Conservation (phyloP, 2,329 filamentous ascomycete genomes). For the Westerdykella aurantiaca region DNA sequence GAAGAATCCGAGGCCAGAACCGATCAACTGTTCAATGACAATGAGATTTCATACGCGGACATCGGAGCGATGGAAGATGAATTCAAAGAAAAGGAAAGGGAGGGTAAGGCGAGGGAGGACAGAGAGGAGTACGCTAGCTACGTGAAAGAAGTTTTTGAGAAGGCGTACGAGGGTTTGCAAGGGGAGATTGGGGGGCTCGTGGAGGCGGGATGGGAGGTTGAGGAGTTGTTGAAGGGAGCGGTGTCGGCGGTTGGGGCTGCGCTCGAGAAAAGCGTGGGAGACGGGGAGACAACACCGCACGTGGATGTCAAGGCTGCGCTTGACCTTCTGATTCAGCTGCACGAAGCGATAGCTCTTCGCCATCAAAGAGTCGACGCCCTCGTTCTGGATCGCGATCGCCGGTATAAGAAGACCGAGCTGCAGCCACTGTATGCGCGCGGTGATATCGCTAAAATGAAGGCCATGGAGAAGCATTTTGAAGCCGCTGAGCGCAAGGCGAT, state of each 20-base stretch:
- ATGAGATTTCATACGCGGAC: slow-evolving; percentile 54
- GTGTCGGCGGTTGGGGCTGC: slow-evolving; percentile 16
- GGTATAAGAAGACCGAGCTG: slow-evolving; percentile 51
- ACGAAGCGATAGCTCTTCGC: slow-evolving; percentile 45
- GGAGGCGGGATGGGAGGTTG: slow-evolving; percentile 39
- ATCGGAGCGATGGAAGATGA: slow-evolving; percentile 52
- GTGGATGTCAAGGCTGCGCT: slow-evolving; percentile 17
- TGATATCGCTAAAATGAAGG: slow-evolving; percentile 47
- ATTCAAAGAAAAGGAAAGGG: slow-evolving; percentile 49
- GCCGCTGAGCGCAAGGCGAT: slow-evolving; percentile 48
- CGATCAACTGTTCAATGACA: slow-evolving; percentile 50
- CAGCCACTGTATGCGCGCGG: slow-evolving; percentile 48
- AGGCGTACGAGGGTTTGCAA: slow-evolving; percentile 45
- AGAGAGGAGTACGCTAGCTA: slow-evolving; percentile 48
- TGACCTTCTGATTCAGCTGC: slow-evolving; percentile 38
- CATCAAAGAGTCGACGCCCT: slow-evolving; percentile 47
- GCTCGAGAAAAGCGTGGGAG: slow-evolving; percentile 1
- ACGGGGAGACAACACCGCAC: neutral
- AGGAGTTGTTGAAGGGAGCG: slow-evolving; percentile 20
- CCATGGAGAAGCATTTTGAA: slow-evolving; percentile 41
- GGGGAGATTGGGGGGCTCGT: slow-evolving; percentile 47
- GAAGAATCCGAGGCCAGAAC: slow-evolving; percentile 49
- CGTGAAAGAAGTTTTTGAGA: slow-evolving; percentile 46
- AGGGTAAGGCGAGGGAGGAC: slow-evolving; percentile 49
- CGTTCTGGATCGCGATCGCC: slow-evolving; percentile 49